Percentiles rank a stretch among this genome's conserved stretches.
Evolutionary conservation across 2,329 filamentous ascomycete species (phyloP).

Genomic region (Tolypocladium ovalisporum): DNA sequence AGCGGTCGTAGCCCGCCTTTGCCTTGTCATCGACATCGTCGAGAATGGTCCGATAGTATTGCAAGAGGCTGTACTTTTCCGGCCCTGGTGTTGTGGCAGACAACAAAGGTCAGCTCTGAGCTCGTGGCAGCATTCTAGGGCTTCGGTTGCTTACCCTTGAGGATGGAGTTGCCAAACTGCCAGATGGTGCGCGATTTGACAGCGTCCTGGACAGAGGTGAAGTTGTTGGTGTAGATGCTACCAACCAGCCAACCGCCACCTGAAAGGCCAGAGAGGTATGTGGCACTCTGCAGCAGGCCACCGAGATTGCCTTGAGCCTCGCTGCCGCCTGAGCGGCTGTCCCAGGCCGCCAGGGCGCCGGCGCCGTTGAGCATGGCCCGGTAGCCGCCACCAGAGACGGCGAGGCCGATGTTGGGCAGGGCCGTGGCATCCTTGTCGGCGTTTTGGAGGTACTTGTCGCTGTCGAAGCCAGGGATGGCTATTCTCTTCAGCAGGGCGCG

Average conservation of each 20-base stretch:
- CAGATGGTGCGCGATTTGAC: constrained; percentile 25
- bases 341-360: constrained; percentile 69
- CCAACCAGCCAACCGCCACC: constrained; percentile 79
- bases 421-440: constrained; percentile 19
- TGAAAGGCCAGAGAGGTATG: constrained; percentile 71
- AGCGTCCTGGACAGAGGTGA: constrained; percentile 44
- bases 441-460: constrained; percentile 52
- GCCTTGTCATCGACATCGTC: constrained; percentile 24
- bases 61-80: constrained; percentile 21
- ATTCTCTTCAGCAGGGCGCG: constrained; percentile 59
- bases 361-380: constrained; percentile 77
- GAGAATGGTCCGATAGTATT: constrained; percentile 27
- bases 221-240: constrained; percentile 78
- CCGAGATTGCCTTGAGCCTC: constrained; percentile 54
- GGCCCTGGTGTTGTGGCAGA: constrained; percentile 15
- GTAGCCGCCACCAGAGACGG: constrained; percentile 76
- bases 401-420: constrained; percentile 56
- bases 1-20: constrained; percentile 37
- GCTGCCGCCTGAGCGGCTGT: constrained; percentile 50
- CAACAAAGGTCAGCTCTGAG: neutral
- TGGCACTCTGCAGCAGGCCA: constrained; percentile 69
- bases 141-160: constrained; percentile 17
- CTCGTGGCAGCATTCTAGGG: neutral
- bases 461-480: constrained; percentile 70
- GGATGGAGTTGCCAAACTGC: constrained; percentile 30